These are phyloP conservation scores for Candolleomyces eurysporus DNA, from an alignment of 768 basidiomycete genomes.

Conservation along the genomic window DNA sequence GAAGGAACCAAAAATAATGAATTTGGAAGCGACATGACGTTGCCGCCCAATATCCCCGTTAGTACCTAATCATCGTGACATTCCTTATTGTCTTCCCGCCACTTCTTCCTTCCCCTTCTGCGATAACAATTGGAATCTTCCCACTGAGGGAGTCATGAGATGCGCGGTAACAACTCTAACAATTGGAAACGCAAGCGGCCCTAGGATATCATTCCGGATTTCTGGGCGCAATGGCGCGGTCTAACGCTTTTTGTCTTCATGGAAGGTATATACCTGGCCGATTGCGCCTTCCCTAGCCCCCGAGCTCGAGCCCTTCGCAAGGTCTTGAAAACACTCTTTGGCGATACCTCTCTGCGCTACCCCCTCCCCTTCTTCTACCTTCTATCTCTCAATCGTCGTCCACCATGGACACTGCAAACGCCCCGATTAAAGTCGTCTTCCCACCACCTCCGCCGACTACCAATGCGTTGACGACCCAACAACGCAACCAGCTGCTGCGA, in stretches of 20 bases:
- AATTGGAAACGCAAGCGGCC: no score
- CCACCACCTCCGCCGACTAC: conserved; percentile 57
- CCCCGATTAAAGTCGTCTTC: conserved; percentile 32
- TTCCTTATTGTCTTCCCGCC: no score
- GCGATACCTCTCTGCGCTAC: not conserved
- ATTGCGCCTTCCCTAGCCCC: not conserved
- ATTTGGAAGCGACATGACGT: not conserved
- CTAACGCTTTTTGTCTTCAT: not conserved
- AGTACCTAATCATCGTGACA: no score
- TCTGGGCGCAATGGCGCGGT: not conserved
- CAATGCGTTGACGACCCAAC: conserved; percentile 48
- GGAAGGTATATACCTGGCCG: not conserved
- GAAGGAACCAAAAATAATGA: no score
- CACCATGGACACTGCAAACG: conserved; percentile 9
- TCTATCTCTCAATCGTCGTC: not conserved
- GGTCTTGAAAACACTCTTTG: not conserved
- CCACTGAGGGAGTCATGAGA: no score
- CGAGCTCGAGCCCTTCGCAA: not conserved
- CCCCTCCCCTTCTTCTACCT: not conserved
- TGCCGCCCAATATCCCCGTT: not conserved
- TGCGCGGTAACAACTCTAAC: no score
- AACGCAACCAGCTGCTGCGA: conserved; percentile 56
- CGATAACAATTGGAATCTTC: no score
- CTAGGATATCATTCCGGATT: no score
- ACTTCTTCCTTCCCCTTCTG: no score